Percentiles rank a stretch among this genome's conserved stretches.
Evolutionary conservation across 306 rosid species (phyloP).

Genomic region (Glycine tomentella): DNA sequence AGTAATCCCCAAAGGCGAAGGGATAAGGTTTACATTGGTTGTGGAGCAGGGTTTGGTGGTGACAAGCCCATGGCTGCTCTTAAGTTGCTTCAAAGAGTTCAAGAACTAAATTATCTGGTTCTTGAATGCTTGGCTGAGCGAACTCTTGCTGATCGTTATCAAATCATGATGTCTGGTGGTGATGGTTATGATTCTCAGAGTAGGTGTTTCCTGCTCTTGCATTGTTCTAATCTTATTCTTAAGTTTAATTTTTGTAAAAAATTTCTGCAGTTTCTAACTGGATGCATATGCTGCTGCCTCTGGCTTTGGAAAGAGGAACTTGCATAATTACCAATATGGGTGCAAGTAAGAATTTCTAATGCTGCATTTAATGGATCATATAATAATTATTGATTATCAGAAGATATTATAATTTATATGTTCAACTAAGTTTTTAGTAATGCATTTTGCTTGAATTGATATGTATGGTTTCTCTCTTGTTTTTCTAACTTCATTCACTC

Average conservation of each 20-base stretch:
- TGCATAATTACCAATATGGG: slow-evolving; percentile 98
- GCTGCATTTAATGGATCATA: slow-evolving; percentile 13
- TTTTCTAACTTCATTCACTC: slow-evolving; percentile 36
- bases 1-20: slow-evolving; percentile 63
- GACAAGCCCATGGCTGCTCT: slow-evolving; percentile 92
- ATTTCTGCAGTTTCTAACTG: slow-evolving; percentile 79
- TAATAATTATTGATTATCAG: slow-evolving; percentile 12
- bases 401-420: background rate
- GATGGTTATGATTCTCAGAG: slow-evolving; percentile 88
- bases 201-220: slow-evolving; percentile 53
- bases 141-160: slow-evolving; percentile 88
- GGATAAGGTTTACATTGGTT: slow-evolving; percentile 86
- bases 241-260: slow-evolving; percentile 39
- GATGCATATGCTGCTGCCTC: slow-evolving; percentile 80
- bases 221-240: background rate
- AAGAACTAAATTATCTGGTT: slow-evolving; percentile 82
- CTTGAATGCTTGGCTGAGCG: slow-evolving; percentile 98
- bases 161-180: slow-evolving; percentile 81
- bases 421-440: background rate
- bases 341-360: slow-evolving; percentile 71
- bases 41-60: slow-evolving; percentile 99
- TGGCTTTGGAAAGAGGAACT: slow-evolving; percentile 79
- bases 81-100: slow-evolving; percentile 78
- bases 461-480: slow-evolving; percentile 23
- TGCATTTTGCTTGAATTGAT: slow-evolving; percentile 28